Percentiles rank a stretch among this genome's conserved stretches.
Conservation (phyloP, 2,329 filamentous ascomycete species). For the Nectriaceae sp. region DNA sequence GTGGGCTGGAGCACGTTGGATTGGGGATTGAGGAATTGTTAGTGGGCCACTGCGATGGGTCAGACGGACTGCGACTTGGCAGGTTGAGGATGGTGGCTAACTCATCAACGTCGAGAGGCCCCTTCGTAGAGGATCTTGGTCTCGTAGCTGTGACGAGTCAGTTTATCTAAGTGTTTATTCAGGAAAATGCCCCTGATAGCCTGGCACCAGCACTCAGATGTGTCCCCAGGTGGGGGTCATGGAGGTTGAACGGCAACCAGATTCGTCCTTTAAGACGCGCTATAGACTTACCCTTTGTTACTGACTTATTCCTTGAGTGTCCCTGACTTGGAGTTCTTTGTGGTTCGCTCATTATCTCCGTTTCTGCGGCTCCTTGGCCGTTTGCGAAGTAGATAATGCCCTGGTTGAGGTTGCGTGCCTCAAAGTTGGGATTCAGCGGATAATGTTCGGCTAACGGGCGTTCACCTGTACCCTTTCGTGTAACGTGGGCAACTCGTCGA, state of each 20-base stretch:
- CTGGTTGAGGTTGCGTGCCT: slow-evolving; percentile 9
- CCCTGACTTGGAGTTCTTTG: slow-evolving; percentile 31
- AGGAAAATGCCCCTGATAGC: not conserved
- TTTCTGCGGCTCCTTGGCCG: slow-evolving; percentile 4
- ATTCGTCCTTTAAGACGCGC: too few species aligned
- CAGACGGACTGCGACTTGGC: not conserved
- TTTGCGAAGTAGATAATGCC: slow-evolving; percentile 11
- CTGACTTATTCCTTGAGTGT: slow-evolving; percentile 40
- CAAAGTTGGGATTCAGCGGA: slow-evolving; percentile 14
- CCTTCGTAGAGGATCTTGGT: slow-evolving; percentile 71
- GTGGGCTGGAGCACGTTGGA: slow-evolving; percentile 13
- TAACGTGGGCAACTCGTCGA: too few species aligned
- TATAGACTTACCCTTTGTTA: slow-evolving; percentile 38
- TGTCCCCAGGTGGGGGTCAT: too few species aligned
- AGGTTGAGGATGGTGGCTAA: slow-evolving; percentile 45
- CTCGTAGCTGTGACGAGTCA: slow-evolving; percentile 44
- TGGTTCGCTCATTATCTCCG: slow-evolving; percentile 31
- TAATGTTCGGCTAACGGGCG: slow-evolving; percentile 23
- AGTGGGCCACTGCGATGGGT: slow-evolving; percentile 27
- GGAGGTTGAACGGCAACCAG: too few species aligned
- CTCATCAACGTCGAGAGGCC: slow-evolving; percentile 77
- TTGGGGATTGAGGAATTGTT: slow-evolving; percentile 30
- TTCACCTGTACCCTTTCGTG: too few species aligned
- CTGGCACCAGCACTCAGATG: too few species aligned
- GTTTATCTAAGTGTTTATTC: slow-evolving; percentile 6